Evolutionary conservation across 2,329 filamentous ascomycete species (phyloP).

Genomic region (Xylaria polymorpha): DNA sequence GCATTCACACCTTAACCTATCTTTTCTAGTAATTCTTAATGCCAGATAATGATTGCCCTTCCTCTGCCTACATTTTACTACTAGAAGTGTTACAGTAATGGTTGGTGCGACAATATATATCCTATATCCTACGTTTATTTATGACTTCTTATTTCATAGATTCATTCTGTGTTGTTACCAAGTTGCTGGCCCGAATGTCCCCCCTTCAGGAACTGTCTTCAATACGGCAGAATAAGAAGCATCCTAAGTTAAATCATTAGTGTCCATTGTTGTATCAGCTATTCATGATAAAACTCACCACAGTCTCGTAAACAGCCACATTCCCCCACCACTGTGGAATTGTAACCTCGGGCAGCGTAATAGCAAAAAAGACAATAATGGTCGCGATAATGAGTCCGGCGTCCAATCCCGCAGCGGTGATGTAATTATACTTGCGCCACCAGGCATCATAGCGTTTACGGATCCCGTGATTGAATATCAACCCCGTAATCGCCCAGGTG

Average conservation of each 20-base stretch:
- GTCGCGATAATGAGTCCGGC: slow-evolving; percentile 55
- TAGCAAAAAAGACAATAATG: slow-evolving; percentile 53
- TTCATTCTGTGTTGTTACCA: slow-evolving; percentile 46
- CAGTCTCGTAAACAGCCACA: slow-evolving; percentile 57
- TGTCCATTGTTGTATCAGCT: slow-evolving; percentile 44
- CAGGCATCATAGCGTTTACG: slow-evolving; percentile 65
- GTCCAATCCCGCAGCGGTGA: slow-evolving; percentile 56
- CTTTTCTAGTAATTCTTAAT: no score
- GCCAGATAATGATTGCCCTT: no score
- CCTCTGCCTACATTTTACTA: no score
- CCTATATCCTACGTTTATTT: neutral
- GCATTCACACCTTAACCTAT: no score
- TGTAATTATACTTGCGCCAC: slow-evolving; percentile 65
- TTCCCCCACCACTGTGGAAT: slow-evolving; percentile 63
- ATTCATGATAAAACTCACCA: slow-evolving; percentile 51
- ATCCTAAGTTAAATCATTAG: slow-evolving; percentile 48
- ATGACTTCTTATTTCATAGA: neutral
- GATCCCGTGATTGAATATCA: slow-evolving; percentile 69
- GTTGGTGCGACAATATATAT: neutral
- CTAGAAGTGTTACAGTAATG: no score
- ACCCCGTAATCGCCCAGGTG: slow-evolving; percentile 67
- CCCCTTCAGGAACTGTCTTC: slow-evolving; percentile 49
- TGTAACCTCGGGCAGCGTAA: slow-evolving; percentile 52
- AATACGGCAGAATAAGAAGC: slow-evolving; percentile 47
- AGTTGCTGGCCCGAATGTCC: slow-evolving; percentile 53